Evolutionary conservation across 352 stramenopile genomes (phyloP), one percentile per base, ranked within the genome.

Genomic region (Hyaloperonospora arabidopsidis): DNA sequence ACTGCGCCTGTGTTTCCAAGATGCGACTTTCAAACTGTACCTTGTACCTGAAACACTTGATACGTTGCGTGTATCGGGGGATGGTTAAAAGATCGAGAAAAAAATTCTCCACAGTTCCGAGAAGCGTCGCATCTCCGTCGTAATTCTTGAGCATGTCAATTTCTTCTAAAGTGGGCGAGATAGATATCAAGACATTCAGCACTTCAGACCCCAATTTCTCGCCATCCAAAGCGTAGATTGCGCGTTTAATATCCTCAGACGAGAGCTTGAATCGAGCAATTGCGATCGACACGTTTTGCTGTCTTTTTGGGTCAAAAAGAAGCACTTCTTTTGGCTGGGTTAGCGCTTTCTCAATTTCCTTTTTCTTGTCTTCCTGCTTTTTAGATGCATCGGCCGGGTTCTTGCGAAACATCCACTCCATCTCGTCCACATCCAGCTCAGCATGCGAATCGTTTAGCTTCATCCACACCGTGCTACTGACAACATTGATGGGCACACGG

Each of bases 201-300:
- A 95, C 71, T 59, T 97, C 87, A 1, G 79, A 89, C 0, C 75
- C 84, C 38, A 95, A 48, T 17, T 78, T 75, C 13, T 64, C 63
- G n/a, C 70, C 68, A 57, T 96, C 81, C 10, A 96, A 67, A 11
- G 72, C 65, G 22, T 93, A 88, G 21, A 96, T 89, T 17, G 86
- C 86, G 10, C 79, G 74, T 49, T 93, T 89, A 46, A 96, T 89
- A 52, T 95, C 83, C 1, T 74, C 59, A 0, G 83, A 80, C 51
- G 84, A 94, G 79, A 98, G 96, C 29, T 96, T 88, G 45, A 98
- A 89, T 29, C 95, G 86, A 22, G 93, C 93, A 48, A 99, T 93
- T 15, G 96, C 95, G 38, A 99, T 99, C n/a, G 91, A 95, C 0
- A 97, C 93, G 75, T 98, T 98, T 68, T 99, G 96, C 35, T 96